A percentile compares a stretch with the other conserved stretches of the same genome.
Conservation (phyloP, 192 early-diverging fungal genomes). For the Funneliformis geosporum region DNA sequence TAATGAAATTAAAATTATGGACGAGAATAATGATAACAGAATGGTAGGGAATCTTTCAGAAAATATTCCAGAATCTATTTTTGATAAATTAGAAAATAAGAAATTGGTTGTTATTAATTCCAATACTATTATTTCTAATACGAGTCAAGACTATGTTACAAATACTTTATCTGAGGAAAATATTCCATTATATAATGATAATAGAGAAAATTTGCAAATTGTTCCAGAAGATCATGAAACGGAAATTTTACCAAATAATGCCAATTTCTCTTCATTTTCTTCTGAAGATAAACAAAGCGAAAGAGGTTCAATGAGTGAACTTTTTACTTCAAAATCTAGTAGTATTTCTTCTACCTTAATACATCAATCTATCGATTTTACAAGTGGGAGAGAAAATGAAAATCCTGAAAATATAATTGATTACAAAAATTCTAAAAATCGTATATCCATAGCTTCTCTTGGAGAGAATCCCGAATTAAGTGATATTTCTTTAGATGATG, state of each 20-base stretch:
- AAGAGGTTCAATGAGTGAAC: not conserved
- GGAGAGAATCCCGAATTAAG: constrained; percentile 43
- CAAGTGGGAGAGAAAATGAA: not conserved
- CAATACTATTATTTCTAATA: not conserved
- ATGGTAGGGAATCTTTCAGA: not conserved
- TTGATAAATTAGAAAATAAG: not conserved
- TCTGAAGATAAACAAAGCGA: not conserved
- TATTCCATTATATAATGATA: not conserved
- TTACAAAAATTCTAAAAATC: constrained; percentile 2
- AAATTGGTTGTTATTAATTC: not conserved
- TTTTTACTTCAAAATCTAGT: constrained; percentile 9
- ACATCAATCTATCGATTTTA: not conserved
- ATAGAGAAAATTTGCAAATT: not conserved
- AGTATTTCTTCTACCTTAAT: constrained; percentile 25
- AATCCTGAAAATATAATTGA: not conserved
- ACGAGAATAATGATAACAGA: not conserved
- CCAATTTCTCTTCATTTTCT: constrained; percentile 11
- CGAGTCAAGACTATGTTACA: not conserved
- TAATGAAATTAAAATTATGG: not conserved
- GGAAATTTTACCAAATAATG: not conserved
- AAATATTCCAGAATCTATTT: not conserved
- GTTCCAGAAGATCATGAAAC: not conserved
- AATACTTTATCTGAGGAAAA: not conserved
- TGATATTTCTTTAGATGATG: constrained; percentile 47
- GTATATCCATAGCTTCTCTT: constrained; percentile 32